phyloP scores from a whole-genome alignment of 1,139 yeast genomes.

The Debaryomyces subglobosus region DNA sequence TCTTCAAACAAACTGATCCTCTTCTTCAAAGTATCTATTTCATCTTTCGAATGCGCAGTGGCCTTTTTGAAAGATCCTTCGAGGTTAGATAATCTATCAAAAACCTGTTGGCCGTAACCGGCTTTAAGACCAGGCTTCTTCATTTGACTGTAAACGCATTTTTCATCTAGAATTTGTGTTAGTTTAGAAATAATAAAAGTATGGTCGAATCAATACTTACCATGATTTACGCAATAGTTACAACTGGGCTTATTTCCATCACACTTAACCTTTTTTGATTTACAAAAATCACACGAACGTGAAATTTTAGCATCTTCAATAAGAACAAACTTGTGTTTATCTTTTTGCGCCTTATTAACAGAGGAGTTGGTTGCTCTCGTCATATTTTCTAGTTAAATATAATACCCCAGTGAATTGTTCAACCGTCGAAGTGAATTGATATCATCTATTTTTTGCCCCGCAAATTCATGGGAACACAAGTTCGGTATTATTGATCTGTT shows the following conservation, averaged over 20 bases:
- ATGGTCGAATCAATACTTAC: background rate
- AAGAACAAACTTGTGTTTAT: slow-evolving; percentile 1
- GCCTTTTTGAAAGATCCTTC: background rate
- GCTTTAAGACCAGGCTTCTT: slow-evolving; percentile 33
- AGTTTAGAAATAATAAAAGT: background rate
- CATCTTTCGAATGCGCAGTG: background rate
- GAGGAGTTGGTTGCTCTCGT: background rate
- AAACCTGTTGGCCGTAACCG: slow-evolving; percentile 32
- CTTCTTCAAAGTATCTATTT: slow-evolving; percentile 9
- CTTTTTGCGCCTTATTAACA: background rate
- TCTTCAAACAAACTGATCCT: background rate
- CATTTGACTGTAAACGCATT: slow-evolving; percentile 20
- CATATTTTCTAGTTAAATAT: background rate
- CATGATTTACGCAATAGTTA: slow-evolving; percentile 19
- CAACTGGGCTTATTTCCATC: slow-evolving; percentile 29
- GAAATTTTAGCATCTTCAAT: slow-evolving; percentile 16
- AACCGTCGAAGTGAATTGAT: background rate
- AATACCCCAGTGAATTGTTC: background rate
- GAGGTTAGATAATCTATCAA: slow-evolving; percentile 16
- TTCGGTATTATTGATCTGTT: background rate
- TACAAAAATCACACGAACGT: slow-evolving; percentile 39
- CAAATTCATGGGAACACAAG: background rate
- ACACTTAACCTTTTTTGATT: slow-evolving; percentile 38
- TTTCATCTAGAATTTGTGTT: background rate
- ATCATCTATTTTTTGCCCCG: background rate